Evolutionary conservation across 441 rosid genomes (phyloP).

Genomic region (Syzygium malaccense): DNA sequence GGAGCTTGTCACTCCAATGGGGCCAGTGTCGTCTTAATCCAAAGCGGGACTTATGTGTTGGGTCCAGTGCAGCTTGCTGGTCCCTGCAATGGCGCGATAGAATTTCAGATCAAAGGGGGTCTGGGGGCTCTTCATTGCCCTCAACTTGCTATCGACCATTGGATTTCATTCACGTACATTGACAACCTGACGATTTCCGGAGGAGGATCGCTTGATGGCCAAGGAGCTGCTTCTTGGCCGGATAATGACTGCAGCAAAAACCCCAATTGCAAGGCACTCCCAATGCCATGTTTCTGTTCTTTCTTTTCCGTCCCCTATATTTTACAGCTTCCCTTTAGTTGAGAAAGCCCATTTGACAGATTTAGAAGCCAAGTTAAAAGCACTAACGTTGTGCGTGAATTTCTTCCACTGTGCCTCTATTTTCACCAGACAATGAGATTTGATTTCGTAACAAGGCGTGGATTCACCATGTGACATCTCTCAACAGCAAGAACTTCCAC

Average conservation of each 20-base stretch:
- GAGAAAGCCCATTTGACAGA: too few relatives aligned
- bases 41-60: slow-evolving; percentile 31
- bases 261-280: not conserved
- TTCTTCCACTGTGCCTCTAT: not conserved
- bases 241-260: slow-evolving; percentile 8
- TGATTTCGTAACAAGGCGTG: not conserved
- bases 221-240: slow-evolving; percentile 30
- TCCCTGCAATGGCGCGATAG: slow-evolving; percentile 34
- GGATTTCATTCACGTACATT: slow-evolving; percentile 30
- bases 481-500: slow-evolving; percentile 6
- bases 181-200: slow-evolving; percentile 25
- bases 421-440: not conserved
- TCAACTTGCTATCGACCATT: slow-evolving; percentile 2
- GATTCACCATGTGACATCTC: not conserved
- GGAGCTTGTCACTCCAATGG: slow-evolving; percentile 39
- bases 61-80: slow-evolving; percentile 30
- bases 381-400: not conserved
- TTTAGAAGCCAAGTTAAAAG: not conserved
- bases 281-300: too few relatives aligned
- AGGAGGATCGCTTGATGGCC: slow-evolving; percentile 38
- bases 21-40: slow-evolving; percentile 22
- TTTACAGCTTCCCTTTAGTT: too few relatives aligned
- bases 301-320: too few relatives aligned
- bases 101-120: slow-evolving; percentile 29
- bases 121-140: slow-evolving; percentile 24